phyloP scores from a whole-genome alignment of 768 basidiomycete species.

The Boletellus emodensis region DNA sequence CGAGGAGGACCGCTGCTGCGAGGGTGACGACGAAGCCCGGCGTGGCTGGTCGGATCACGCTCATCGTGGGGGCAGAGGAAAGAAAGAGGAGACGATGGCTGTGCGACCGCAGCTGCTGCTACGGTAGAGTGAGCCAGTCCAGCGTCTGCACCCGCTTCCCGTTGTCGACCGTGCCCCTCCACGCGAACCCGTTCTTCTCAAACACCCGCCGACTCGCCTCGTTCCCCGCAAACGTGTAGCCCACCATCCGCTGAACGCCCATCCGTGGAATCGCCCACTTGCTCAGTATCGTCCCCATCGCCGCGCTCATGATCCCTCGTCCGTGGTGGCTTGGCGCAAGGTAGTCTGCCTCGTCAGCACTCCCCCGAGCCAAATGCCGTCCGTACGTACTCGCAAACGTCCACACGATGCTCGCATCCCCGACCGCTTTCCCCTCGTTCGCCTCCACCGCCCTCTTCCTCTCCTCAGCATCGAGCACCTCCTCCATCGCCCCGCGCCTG shows the following conservation, averaged over 20 bases:
- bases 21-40: constrained; percentile 86
- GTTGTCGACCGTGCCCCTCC: constrained; percentile 37
- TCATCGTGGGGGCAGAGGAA: constrained; percentile 38
- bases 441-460: constrained; percentile 32
- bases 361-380: neutral
- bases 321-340: constrained; percentile 59
- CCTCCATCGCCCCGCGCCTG: constrained; percentile 23
- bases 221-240: constrained; percentile 49
- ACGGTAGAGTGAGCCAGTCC: constrained; percentile 37
- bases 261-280: constrained; percentile 66
- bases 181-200: constrained; percentile 58
- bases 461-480: constrained; percentile 35
- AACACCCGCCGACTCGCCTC: constrained; percentile 60
- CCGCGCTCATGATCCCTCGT: constrained; percentile 71
- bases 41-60: constrained; percentile 76
- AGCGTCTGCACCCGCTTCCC: constrained; percentile 33
- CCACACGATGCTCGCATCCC: constrained; percentile 59
- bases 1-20: constrained; percentile 72
- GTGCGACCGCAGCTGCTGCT: neutral
- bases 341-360: constrained; percentile 43
- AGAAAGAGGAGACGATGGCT: constrained; percentile 13
- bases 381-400: constrained; percentile 57
- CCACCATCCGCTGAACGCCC: constrained; percentile 47
- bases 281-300: constrained; percentile 47
- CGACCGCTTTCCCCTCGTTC: constrained; percentile 40